phyloP scores from a whole-genome alignment of 2,329 filamentous ascomycete species.

The Fusarium tricinctum region DNA sequence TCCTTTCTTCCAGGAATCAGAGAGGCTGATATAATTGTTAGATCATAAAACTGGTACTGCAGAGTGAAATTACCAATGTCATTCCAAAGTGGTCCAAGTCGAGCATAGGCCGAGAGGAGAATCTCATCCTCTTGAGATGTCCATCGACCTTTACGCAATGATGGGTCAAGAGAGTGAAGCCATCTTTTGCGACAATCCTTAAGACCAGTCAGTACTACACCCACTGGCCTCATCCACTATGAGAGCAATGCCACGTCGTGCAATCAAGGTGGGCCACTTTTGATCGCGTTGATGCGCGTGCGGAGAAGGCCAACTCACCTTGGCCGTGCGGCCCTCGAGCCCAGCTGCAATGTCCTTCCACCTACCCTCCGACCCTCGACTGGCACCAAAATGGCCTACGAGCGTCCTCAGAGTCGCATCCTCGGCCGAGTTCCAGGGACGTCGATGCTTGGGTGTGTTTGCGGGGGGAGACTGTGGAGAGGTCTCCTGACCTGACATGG shows the following conservation, averaged over 20 bases:
- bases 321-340: constrained; percentile 48
- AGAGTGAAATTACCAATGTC: constrained; percentile 41
- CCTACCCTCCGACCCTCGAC: constrained; percentile 45
- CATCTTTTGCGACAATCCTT: constrained; percentile 51
- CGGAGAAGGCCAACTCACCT: constrained; percentile 39
- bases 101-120: constrained; percentile 48
- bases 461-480: constrained; percentile 44
- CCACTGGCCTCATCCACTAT: neutral
- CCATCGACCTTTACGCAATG: constrained; percentile 50
- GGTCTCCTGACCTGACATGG: constrained; percentile 45
- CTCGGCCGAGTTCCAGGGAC: constrained; percentile 47
- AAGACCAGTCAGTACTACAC: neutral
- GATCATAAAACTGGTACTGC: neutral
- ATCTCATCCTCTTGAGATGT: constrained; percentile 50
- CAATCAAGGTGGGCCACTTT: constrained; percentile 4
- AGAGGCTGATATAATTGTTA: constrained; percentile 20
- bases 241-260: neutral
- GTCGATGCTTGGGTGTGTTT: constrained; percentile 42
- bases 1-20: constrained; percentile 51
- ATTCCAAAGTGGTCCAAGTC: constrained; percentile 48
- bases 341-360: constrained; percentile 50
- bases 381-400: constrained; percentile 49
- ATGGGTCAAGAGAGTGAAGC: constrained; percentile 52
- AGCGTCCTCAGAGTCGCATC: constrained; percentile 49
- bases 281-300: constrained; percentile 5